Evolutionary conservation across 2,329 filamentous ascomycete genomes (phyloP), one percentile per base, ranked within the genome.

Genomic region (Ophiostoma triangulosporum): DNA sequence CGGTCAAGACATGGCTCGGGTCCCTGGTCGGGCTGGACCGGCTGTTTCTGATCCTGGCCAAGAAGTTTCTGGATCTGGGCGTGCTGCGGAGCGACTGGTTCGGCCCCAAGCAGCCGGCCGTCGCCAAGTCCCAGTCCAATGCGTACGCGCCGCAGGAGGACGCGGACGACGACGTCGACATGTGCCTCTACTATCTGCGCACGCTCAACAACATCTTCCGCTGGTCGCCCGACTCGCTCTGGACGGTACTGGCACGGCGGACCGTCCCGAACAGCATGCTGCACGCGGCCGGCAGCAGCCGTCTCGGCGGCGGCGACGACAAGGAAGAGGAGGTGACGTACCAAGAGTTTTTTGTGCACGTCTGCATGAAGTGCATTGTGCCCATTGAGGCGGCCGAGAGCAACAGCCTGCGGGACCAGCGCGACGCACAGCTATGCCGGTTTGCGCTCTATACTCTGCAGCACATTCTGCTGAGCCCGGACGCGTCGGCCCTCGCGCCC

Each of bases 1-100:
- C 85, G 26, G 80, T 88, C 36, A 84, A 84, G 61, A 81, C 78
- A 49, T 96, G 91, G 90, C 73, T 97, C 3, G 84, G 86, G 60
- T 82, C 65, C 54, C 73, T 81, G 61, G 66, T 79, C 54, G 78
- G 80, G 3, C 74, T 82, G 58, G 80, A 84, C 58, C 80, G 78
- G 57, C 66, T 86, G 0, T 82, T 85, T 57, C 67, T 76, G 40
- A 67, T 84, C 1, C 77, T 86, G 55, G 71, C 80, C 1, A 68
- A 71, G 4, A 84, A 81, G 58, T 70, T 84, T 35, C 69, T 74
- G 0, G 69, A 73, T 15, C 70, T 84, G 33, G 65, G 68, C 4
- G 82, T 83, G 58, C 66, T 83, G 20, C 51, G 56, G 4, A 20
- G 33, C 35, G 17, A 31, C 24, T 33, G 31, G 27, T 17, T 17